Conservation (phyloP, 495 filamentous ascomycete species). For the Melanomma pulvis-pyrius region DNA sequence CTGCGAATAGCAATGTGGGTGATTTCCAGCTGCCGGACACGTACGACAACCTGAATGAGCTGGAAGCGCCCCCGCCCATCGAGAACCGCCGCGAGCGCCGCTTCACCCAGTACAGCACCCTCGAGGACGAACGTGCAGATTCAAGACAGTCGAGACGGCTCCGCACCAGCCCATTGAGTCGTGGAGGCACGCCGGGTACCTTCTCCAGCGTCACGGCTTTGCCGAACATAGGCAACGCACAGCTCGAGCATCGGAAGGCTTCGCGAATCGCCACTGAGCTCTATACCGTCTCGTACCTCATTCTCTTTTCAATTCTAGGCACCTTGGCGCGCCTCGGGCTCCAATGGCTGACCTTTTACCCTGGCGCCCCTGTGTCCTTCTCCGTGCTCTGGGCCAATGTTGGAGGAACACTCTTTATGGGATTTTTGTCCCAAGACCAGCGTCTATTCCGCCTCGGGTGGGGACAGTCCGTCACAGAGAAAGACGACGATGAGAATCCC, state of each 20-base stretch:
- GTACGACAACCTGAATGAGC: slow-evolving; percentile 29
- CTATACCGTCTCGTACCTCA: slow-evolving; percentile 78
- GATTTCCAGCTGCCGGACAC: slow-evolving; percentile 21
- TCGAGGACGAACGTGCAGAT: slow-evolving; percentile 16
- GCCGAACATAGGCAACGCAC: slow-evolving; percentile 15
- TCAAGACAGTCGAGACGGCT: slow-evolving; percentile 21
- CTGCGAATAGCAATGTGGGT: not conserved
- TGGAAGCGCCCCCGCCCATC: slow-evolving; percentile 22
- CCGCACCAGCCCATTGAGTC: not conserved
- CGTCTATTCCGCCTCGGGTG: slow-evolving; percentile 73
- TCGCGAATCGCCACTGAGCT: slow-evolving; percentile 68
- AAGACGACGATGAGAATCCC: slow-evolving; percentile 31
- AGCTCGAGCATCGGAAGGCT: slow-evolving; percentile 8
- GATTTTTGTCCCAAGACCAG: slow-evolving; percentile 80
- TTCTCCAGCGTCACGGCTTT: slow-evolving; percentile 27
- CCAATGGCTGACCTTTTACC: slow-evolving; percentile 79
- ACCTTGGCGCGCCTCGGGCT: slow-evolving; percentile 84
- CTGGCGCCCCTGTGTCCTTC: slow-evolving; percentile 72
- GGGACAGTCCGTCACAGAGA: slow-evolving; percentile 43
- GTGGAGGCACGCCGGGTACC: slow-evolving; percentile 15
- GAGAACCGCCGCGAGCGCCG: slow-evolving; percentile 23
- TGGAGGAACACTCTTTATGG: slow-evolving; percentile 79
- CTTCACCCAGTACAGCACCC: slow-evolving; percentile 1
- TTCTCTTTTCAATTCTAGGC: slow-evolving; percentile 84
- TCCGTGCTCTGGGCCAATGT: slow-evolving; percentile 90